These are phyloP conservation scores for Chaetomiaceae sp. DNA, from an alignment of 2,329 filamentous ascomycete genomes.

Conservation along the genomic window DNA sequence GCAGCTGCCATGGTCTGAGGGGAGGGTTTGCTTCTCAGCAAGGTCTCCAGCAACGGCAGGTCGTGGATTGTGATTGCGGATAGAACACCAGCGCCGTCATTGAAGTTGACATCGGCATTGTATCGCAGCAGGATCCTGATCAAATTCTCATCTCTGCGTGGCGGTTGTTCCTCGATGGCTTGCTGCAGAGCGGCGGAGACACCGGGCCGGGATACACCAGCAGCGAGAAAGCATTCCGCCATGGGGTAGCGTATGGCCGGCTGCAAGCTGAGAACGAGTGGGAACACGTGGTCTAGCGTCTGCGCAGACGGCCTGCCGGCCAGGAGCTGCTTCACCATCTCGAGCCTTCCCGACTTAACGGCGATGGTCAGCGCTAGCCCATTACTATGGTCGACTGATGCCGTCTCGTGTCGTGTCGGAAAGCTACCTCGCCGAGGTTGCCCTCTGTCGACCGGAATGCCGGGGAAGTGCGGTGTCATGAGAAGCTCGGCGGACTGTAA, in stretches of 20 bases:
- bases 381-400: slow-evolving; percentile 47
- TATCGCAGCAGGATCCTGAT: slow-evolving; percentile 47
- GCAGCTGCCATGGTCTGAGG: slow-evolving; percentile 43
- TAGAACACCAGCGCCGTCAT: slow-evolving; percentile 43
- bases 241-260: slow-evolving; percentile 41
- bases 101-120: slow-evolving; percentile 49
- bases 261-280: slow-evolving; percentile 39
- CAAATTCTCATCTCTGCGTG: slow-evolving; percentile 43
- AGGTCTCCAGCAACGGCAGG: slow-evolving; percentile 36
- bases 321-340: slow-evolving; percentile 42
- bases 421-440: slow-evolving; percentile 27
- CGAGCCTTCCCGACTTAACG: slow-evolving; percentile 38
- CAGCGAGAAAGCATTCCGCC: slow-evolving; percentile 44
- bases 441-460: slow-evolving; percentile 25
- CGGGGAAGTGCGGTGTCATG: slow-evolving; percentile 42
- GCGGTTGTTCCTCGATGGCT: slow-evolving; percentile 43
- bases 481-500: slow-evolving; percentile 42
- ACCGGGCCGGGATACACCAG: slow-evolving; percentile 40
- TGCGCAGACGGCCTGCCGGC: slow-evolving; percentile 40
- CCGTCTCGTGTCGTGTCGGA: slow-evolving; percentile 39
- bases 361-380: slow-evolving; percentile 47
- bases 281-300: slow-evolving; percentile 45
- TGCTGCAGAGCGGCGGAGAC: slow-evolving; percentile 47
- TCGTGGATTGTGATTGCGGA: slow-evolving; percentile 45
- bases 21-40: slow-evolving; percentile 41